Evolutionary conservation across 768 basidiomycete species (phyloP), one percentile per base, ranked within the genome.

Genomic region (Sarcomyxa edulis): DNA sequence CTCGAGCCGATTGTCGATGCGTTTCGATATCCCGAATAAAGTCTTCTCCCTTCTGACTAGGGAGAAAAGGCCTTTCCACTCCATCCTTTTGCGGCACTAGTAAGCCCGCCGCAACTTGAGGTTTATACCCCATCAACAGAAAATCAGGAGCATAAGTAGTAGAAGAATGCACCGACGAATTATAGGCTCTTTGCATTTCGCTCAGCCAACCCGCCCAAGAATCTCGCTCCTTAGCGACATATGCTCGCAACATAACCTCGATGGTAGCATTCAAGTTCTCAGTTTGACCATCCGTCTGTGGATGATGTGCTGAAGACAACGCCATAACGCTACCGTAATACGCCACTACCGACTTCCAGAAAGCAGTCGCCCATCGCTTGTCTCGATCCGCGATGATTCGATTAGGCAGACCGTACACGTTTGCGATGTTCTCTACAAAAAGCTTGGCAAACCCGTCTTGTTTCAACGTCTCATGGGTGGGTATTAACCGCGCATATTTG

Each of bases 241-340:
- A 64, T 0, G 56, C 55, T 4, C 51, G 40, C 1, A 64, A 27
- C 48, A 56, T 57, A 20, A 50, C 48, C 42, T 62, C 57, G 2
- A 62, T 45, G 2, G 33, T 46, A 1, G 53, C 52, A 33, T 61
- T 62, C 0, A 58, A 27, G 8, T 51, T 40, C 46, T 65, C 55
- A 0, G 54, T 58, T 23, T 64, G 60, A 1, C 65, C 60, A 42
- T 70, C 59, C 0, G 62, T 56, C 41, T 68, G 62, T 0, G 62
- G 66, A 39, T 69, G 67, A 34, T 63, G 55, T 0, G 57, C 44
- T 0, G 60, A 60, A 1, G 65, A 56, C 0, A 62, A 33, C 3
- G 42, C 45, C 32, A 43, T 38, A 3, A 39, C 16, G 3, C 46
- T 42, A 0, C 52, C 55, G 11, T 60, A 39, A 2, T 25, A 3